Percentiles rank a stretch among this genome's conserved stretches.
phyloP scores from a whole-genome alignment of 2,329 filamentous ascomycete species.

The Lanzia echinophila region DNA sequence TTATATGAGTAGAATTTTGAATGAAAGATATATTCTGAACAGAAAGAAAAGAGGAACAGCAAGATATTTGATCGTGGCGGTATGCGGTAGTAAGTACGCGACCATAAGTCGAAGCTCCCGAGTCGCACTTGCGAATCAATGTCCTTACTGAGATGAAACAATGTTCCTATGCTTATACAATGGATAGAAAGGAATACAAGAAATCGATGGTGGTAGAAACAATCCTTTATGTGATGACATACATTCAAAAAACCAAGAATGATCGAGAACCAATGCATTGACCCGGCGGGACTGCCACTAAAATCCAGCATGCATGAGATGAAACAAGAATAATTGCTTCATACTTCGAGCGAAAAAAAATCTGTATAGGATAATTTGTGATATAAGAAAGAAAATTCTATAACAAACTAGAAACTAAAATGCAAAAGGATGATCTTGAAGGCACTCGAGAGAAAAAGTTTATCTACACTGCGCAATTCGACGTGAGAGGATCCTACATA shows the following conservation, averaged over 20 bases:
- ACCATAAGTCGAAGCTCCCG: neutral
- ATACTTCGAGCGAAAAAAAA: no score
- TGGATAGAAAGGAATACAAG: neutral
- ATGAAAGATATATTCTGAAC: neutral
- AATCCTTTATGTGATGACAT: neutral
- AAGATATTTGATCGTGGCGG: neutral
- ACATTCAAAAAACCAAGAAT: neutral
- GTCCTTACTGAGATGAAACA: neutral
- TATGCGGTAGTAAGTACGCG: neutral
- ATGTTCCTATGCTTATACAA: no score
- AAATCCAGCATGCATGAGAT: neutral
- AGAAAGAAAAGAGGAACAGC: neutral
- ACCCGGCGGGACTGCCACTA: no score
- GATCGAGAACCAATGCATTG: slow-evolving; percentile 2
- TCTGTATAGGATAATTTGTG: no score
- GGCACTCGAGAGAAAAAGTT: no score
- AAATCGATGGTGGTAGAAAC: neutral
- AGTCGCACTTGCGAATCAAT: neutral
- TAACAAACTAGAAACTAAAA: neutral
- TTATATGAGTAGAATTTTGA: neutral
- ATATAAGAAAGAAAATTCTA: neutral
- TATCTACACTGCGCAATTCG: no score
- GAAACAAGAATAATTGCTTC: neutral
- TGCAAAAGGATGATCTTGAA: no score
- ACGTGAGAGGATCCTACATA: no score